Evolutionary conservation across 805 yeast species (phyloP).

Genomic region (Kluyveromyces aestuarii): DNA sequence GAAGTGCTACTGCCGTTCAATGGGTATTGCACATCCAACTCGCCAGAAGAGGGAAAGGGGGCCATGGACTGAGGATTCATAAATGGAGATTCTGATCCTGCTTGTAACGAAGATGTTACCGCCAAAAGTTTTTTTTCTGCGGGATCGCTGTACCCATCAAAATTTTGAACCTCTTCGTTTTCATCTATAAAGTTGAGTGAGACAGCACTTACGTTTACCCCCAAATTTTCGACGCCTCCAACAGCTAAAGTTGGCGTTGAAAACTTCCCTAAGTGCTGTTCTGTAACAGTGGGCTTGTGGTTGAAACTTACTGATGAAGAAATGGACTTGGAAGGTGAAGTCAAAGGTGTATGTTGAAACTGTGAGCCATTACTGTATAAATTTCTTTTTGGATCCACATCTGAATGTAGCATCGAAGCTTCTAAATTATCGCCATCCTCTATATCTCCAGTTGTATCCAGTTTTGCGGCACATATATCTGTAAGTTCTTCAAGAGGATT

Average conservation of each 20-base stretch:
- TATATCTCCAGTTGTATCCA: not conserved
- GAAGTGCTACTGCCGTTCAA: not conserved
- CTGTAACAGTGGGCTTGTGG: not conserved
- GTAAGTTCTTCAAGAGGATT: not conserved
- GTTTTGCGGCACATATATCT: not conserved
- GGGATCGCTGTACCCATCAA: constrained; percentile 1
- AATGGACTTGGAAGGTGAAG: constrained; percentile 21
- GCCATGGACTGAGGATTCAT: constrained; percentile 1
- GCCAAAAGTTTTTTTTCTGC: not conserved
- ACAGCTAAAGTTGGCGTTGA: not conserved
- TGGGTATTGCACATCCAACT: not conserved
- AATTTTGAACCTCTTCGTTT: constrained; percentile 20
- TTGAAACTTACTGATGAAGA: not conserved
- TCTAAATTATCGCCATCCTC: not conserved
- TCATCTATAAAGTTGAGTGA: constrained; percentile 30
- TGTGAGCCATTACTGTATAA: constrained; percentile 3
- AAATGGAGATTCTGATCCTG: constrained; percentile 5
- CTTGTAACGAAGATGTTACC: not conserved
- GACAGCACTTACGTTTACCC: constrained; percentile 8
- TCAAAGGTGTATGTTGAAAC: constrained; percentile 15
- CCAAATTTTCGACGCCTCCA: not conserved
- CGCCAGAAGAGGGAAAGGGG: constrained; percentile 2
- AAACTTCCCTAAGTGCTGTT: not conserved
- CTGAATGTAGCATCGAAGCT: not conserved
- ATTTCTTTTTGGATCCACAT: not conserved